A percentile compares a stretch with the other conserved stretches of the same genome.
Evolutionary conservation across 2,329 filamentous ascomycete genomes (phyloP).

Genomic region (Fusarium falciforme): DNA sequence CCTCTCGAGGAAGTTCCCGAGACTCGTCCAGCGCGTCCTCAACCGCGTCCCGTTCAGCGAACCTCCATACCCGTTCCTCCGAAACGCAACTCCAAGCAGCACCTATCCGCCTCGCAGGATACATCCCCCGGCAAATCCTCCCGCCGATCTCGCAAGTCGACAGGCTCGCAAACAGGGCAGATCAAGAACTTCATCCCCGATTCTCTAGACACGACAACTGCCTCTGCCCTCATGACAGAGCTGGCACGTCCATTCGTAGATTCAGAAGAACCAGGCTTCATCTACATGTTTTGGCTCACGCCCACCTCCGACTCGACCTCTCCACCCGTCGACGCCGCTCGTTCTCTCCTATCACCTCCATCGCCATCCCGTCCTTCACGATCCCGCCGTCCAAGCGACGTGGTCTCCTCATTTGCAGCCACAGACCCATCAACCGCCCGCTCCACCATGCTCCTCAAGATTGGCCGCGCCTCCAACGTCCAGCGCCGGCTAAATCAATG

Average conservation of each 20-base stretch:
- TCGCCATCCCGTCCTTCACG: constrained; percentile 49
- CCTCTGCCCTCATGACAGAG: constrained; percentile 79
- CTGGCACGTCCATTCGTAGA: constrained; percentile 75
- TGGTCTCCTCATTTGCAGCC: constrained; percentile 63
- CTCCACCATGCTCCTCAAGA: constrained; percentile 73
- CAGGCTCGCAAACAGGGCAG: constrained; percentile 44
- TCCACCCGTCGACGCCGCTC: constrained; percentile 68
- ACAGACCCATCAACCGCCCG: constrained; percentile 35
- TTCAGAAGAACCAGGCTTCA: constrained; percentile 86
- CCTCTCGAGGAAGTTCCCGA: constrained; percentile 58
- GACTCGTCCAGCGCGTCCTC: constrained; percentile 55
- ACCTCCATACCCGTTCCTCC: constrained; percentile 37
- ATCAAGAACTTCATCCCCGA: constrained; percentile 72
- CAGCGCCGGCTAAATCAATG: constrained; percentile 92
- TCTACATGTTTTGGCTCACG: constrained; percentile 99
- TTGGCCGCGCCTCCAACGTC: constrained; percentile 81
- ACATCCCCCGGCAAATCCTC: constrained; percentile 47
- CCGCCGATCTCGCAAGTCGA: constrained; percentile 46
- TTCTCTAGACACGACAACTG: constrained; percentile 72
- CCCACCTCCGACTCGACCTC: constrained; percentile 62
- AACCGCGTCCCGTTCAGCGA: constrained; percentile 59
- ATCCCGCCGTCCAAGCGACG: constrained; percentile 64
- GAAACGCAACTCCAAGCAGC: constrained; percentile 29
- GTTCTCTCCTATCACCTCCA: constrained; percentile 67
- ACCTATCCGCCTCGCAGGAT: constrained; percentile 25